Evolutionary conservation across 2,329 filamentous ascomycete genomes (phyloP), one percentile per base, ranked within the genome.

Genomic region (Hymenoscyphus linearis): DNA sequence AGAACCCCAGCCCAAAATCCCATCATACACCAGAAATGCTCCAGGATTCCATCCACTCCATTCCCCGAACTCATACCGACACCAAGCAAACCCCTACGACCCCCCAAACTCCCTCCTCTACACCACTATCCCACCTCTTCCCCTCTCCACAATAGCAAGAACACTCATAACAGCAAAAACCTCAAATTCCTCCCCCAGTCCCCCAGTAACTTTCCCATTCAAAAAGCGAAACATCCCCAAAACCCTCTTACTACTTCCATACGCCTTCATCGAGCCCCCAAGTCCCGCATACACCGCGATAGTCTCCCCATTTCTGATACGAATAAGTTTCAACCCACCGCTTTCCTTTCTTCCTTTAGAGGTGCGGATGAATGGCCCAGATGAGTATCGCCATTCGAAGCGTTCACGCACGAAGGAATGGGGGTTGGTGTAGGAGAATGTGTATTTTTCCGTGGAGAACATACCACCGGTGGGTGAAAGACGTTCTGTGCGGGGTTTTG

Each of bases 261-360:
- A 58, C 7, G 44, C 18, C 25, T 31, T 66, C n/a, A 55, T 27
- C 36, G 47, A 63, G 37, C 35, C 58, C 52, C 65, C 64, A 16
- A 69, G 36, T 0, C 69, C 69, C 3, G 65, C 67, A 62, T 69
- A 70, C n/a, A 70, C 69, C 6, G 68, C 69, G 1, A 70, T 62
- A 10, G 65, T 66, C 36, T 69, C 69, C 2, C 66, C 66, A 0
- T 65, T 70, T 16, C 59, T 63, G 9, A 60, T 60, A 5, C 69
- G 54, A n/a, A 70, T 58, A 12, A 70, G 35, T 34, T 69, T 70
- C 58, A 70, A 53, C 0, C 64, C 67, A 2, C 66, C 66, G 31
- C 63, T 62, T 55, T 69, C 61, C 58, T 64, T 50, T n/a, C 59
- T 35, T 14, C 61, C 63, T 36, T 66, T 56, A n/a, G 60, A 57